Evolutionary conservation across 106 monocot genomes (phyloP), one percentile per base, ranked within the genome.

Genomic region (Dendrobium catenatum): DNA sequence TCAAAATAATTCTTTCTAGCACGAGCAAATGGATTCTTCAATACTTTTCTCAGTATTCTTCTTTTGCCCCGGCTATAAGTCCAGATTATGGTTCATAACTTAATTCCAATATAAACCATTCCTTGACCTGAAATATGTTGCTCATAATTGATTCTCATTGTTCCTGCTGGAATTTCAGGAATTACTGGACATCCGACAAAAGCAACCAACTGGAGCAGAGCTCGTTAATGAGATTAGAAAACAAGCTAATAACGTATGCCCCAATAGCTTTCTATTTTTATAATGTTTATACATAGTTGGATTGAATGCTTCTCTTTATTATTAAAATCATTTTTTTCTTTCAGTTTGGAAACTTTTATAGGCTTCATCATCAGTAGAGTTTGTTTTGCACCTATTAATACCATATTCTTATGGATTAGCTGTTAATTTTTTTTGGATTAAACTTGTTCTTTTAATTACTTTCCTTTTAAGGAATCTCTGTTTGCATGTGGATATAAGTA

Each of bases 221-320:
- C 68, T 99, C 72, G 93, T 95, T 66, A 27, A 88, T 74, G 90
- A 99, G 74, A 88, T 99, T 76, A 77, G 86, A 81, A 89, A 76
- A 83, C 99, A 99, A 87, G 93, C 93, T 79, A 88, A 93, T 85
- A 91, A 95, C 80, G 99, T 99, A 88, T 51, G 46, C 8, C 22
- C 54, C 13, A 78, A 55, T 17, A 22, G 55, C 79, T 64, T 49
- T 49, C 11, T 76, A 49, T 27, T 76, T 44, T 76, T 74, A 43
- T 44, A 44, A 19, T 20, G 17, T 42, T 74, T n/a, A 43, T 74
- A n/a, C 74, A 42, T 17, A 43, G 6, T 43, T 74, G 10, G 42
- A 42, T 74, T 42, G 74, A 22, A 42, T 44, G 6, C 37, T 31
- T 70, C 15, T 70, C 13, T 33, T 70, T 70, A 17, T n/a, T 70